Percentiles rank a stretch among this genome's conserved stretches.
phyloP scores from a whole-genome alignment of 768 basidiomycete species.

The Kwoniella bestiolae region DNA sequence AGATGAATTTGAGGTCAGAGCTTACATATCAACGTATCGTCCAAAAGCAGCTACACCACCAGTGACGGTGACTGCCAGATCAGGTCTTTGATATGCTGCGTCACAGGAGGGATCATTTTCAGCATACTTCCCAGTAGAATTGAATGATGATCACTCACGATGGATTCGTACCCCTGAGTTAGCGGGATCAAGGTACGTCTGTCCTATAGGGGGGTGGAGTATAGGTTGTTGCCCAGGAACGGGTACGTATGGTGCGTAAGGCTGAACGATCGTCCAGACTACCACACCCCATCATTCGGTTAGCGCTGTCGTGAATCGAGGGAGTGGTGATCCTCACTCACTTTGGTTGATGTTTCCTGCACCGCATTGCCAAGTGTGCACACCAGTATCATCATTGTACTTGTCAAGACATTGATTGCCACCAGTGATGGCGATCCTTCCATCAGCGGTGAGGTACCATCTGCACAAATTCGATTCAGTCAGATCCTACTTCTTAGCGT shows the following conservation, averaged over 20 bases:
- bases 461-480: not conserved
- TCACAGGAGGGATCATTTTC: not conserved
- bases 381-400: slow-evolving; percentile 27
- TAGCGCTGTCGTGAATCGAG: not conserved
- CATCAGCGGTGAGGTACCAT: slow-evolving; percentile 49
- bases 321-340: slow-evolving; percentile 15
- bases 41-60: slow-evolving; percentile 20
- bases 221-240: slow-evolving; percentile 4
- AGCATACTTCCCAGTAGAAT: not conserved
- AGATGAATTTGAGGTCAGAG: not conserved
- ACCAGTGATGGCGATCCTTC: slow-evolving; percentile 55
- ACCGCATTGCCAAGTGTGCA: slow-evolving; percentile 54
- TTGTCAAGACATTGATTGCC: slow-evolving; percentile 53
- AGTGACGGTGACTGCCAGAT: slow-evolving; percentile 19
- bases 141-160: not conserved
- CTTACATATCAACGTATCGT: slow-evolving; percentile 17
- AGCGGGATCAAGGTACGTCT: not conserved
- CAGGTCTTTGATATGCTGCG: slow-evolving; percentile 9
- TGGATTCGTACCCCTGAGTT: slow-evolving; percentile 3
- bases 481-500: not conserved
- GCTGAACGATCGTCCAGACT: slow-evolving; percentile 12
- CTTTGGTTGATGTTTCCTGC: slow-evolving; percentile 53
- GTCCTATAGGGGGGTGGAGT: slow-evolving; percentile 5
- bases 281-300: not conserved
- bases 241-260: not conserved